phyloP scores from a whole-genome alignment of 768 basidiomycete genomes.

The Termitomyces titanicus region DNA sequence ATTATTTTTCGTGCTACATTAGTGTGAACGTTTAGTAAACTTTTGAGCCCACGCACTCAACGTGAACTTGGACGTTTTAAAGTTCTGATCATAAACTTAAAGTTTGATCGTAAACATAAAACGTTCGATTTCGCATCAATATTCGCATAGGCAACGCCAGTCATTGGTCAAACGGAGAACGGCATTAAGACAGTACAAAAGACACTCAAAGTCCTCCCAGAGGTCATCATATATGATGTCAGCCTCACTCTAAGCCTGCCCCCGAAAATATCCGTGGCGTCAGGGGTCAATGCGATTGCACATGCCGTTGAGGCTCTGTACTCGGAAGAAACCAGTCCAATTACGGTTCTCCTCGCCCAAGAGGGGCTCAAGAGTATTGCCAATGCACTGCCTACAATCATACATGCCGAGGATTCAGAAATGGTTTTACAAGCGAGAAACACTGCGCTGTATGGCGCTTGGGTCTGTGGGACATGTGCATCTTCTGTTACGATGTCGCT shows the following conservation, averaged over 20 bases:
- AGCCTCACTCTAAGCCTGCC: slow-evolving; percentile 34
- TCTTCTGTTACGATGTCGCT: slow-evolving; percentile 33
- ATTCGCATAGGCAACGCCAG: slow-evolving; percentile 26
- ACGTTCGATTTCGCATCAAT: too few relatives aligned
- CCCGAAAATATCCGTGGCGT: slow-evolving; percentile 29
- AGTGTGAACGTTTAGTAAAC: too few relatives aligned
- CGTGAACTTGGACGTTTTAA: too few relatives aligned
- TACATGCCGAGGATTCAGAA: slow-evolving; percentile 15
- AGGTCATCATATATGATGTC: slow-evolving; percentile 38
- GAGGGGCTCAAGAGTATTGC: slow-evolving; percentile 32
- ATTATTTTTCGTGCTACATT: too few relatives aligned
- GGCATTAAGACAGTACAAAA: slow-evolving; percentile 36
- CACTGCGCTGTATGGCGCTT: slow-evolving; percentile 35
- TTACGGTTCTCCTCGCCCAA: slow-evolving; percentile 30
- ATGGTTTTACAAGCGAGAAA: slow-evolving; percentile 26
- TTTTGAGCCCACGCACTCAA: too few relatives aligned
- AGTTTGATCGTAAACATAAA: too few relatives aligned
- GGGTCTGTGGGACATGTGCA: slow-evolving; percentile 31
- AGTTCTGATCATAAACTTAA: too few relatives aligned
- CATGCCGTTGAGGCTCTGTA: slow-evolving; percentile 40
- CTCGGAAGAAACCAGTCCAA: slow-evolving; percentile 32
- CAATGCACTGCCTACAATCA: slow-evolving; percentile 26
- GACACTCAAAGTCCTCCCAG: slow-evolving; percentile 32
- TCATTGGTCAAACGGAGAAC: slow-evolving; percentile 37
- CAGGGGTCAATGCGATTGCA: slow-evolving; percentile 38